These are phyloP conservation scores for Sergeia podlipaevii DNA, from an alignment of 208 protist species.

Conservation along the genomic window DNA sequence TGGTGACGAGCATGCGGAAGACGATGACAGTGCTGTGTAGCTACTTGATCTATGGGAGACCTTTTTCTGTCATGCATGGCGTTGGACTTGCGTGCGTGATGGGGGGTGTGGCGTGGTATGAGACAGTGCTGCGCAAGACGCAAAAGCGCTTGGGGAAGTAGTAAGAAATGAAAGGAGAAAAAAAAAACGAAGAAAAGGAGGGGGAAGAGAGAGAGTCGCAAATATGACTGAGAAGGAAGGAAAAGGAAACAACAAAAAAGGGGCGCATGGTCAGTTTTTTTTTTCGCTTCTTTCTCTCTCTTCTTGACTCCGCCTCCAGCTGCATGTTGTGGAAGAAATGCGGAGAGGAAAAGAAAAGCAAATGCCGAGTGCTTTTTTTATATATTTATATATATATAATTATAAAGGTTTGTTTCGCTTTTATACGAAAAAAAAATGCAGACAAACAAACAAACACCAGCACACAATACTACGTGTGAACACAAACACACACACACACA, in stretches of 20 bases:
- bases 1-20: conserved; percentile 71
- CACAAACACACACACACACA: no score
- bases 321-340: no score
- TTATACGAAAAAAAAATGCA: no score
- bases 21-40: conserved; percentile 54
- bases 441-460: no score
- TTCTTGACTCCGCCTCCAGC: no score
- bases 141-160: background rate
- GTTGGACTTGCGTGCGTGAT: conserved; percentile 27
- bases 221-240: no score
- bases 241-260: no score
- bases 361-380: no score
- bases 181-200: background rate
- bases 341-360: no score
- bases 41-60: conserved; percentile 39
- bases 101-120: conserved; percentile 31
- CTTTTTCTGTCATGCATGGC: conserved; percentile 29
- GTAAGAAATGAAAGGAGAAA: background rate
- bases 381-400: no score
- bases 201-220: background rate
- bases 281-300: conserved; percentile 3
- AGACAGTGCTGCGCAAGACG: conserved; percentile 20
- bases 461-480: no score
- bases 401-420: no score
- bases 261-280: conserved; percentile 1